A percentile compares a stretch with the other conserved stretches of the same genome.
phyloP scores from a whole-genome alignment of 1,284 basidiomycete genomes.

The Ustilago crameri region DNA sequence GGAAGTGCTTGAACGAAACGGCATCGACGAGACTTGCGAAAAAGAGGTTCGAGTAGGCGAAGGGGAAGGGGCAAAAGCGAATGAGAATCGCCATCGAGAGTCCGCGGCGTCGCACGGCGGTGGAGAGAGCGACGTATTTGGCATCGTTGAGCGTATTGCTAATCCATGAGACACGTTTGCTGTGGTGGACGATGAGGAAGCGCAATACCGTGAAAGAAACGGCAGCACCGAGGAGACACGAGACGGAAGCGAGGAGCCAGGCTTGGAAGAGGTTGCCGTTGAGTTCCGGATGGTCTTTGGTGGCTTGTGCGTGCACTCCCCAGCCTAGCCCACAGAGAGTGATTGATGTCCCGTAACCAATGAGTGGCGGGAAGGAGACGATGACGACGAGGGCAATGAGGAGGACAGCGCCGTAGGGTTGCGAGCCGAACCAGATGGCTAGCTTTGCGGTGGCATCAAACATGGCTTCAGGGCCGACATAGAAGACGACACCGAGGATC shows the following conservation, averaged over 20 bases:
- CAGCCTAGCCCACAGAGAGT: slow-evolving; percentile 62
- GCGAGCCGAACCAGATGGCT: slow-evolving; percentile 43
- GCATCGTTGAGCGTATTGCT: slow-evolving; percentile 38
- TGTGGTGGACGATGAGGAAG: slow-evolving; percentile 28
- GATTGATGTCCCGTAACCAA: slow-evolving; percentile 60
- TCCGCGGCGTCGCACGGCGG: slow-evolving; percentile 52
- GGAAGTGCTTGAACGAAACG: slow-evolving; percentile 45
- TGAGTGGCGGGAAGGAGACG: slow-evolving; percentile 59
- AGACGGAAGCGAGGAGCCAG: slow-evolving; percentile 55
- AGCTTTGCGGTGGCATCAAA: slow-evolving; percentile 45
- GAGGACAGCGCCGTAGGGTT: slow-evolving; percentile 34
- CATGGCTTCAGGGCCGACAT: slow-evolving; percentile 39
- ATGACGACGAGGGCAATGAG: slow-evolving; percentile 36
- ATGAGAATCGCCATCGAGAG: slow-evolving; percentile 59
- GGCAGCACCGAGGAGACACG: slow-evolving; percentile 53
- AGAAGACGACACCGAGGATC: slow-evolving; percentile 23
- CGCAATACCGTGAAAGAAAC: slow-evolving; percentile 50
- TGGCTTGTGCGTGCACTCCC: slow-evolving; percentile 36
- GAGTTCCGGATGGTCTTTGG: slow-evolving; percentile 9
- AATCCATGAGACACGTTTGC: slow-evolving; percentile 25
- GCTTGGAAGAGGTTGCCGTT: slow-evolving; percentile 37
- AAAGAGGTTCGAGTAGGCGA: slow-evolving; percentile 52
- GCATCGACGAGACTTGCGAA: slow-evolving; percentile 48
- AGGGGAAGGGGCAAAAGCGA: slow-evolving; percentile 64
- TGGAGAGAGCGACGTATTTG: slow-evolving; percentile 56